phyloP scores from a whole-genome alignment of 2,329 filamentous ascomycete species.

The Aspergillus nomiae region DNA sequence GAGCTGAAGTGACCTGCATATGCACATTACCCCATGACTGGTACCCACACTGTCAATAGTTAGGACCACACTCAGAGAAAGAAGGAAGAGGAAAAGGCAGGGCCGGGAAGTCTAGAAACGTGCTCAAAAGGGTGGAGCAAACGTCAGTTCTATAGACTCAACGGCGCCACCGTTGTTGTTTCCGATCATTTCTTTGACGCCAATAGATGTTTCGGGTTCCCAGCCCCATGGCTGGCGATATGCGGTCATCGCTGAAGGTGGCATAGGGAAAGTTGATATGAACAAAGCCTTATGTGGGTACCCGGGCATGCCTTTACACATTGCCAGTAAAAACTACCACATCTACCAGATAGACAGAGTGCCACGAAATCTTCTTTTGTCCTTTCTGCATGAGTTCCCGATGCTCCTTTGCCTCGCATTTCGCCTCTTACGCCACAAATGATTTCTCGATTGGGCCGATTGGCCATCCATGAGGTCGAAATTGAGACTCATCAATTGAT shows the following conservation, averaged over 20 bases:
- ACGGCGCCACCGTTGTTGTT: conserved; percentile 6
- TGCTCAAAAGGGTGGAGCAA: not conserved
- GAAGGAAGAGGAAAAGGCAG: not conserved
- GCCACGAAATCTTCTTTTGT: conserved; percentile 1
- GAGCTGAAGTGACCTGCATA: not conserved
- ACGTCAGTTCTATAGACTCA: conserved; percentile 1
- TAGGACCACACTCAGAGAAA: not conserved
- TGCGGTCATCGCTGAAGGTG: conserved; percentile 2
- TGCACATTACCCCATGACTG: not conserved
- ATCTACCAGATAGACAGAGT: not conserved
- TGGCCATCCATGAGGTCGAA: not conserved
- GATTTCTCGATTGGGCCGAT: conserved; percentile 1
- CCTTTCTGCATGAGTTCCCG: not conserved
- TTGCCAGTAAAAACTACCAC: conserved; percentile 15
- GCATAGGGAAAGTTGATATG: conserved; percentile 4
- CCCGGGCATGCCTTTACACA: conserved; percentile 17
- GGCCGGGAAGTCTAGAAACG: not conserved
- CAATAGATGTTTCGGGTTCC: conserved; percentile 1
- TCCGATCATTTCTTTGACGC: conserved; percentile 6
- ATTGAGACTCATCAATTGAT: conserved; percentile 21
- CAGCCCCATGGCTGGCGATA: conserved; percentile 6
- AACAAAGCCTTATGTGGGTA: conserved; percentile 32
- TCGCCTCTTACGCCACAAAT: conserved; percentile 3
- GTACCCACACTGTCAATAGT: not conserved
- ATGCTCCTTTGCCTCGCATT: not conserved